Evolutionary conservation across 2,329 filamentous ascomycete species (phyloP), one percentile per base, ranked within the genome.

Genomic region (Colletotrichum sp.): DNA sequence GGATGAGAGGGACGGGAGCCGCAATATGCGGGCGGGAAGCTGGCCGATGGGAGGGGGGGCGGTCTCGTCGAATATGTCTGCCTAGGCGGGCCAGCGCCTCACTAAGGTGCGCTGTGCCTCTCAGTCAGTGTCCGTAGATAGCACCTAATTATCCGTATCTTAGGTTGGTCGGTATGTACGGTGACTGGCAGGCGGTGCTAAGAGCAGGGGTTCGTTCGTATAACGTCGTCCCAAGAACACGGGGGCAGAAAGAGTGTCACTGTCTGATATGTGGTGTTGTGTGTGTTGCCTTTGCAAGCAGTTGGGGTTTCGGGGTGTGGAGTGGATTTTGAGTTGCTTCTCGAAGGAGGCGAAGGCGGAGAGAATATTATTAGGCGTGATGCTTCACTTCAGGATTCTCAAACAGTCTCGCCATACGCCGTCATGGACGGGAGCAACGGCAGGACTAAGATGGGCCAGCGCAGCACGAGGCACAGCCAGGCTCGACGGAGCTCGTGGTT

Each of bases 151-250:
- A 21, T 21, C 44, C 44, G 44, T 49, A 49, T 49, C 39, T 49
- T 49, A 49, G 39, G 39, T 49, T 49, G 9, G 39, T 7, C n/a
- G 44, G 44, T 24, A 52, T 52, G 44, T 52, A 52, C 44, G 44
- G 10, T 34, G 30, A 55, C 59, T 71, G 59, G 28, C 44, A 44
- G 44, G 34, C 13, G 55, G 59, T 74, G 60, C 72, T 65, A 71
- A 65, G 67, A 63, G 67, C 72, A 74, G 44, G 72, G 72, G 72
- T 74, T 74, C 60, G 72, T 74, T 74, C 67, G 34, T 59, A 71
- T 52, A 71, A 36, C 68, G 59, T 74, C 72, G 60, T 74, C 72
- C 60, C 32, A 74, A 71, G 49, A 60, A n/a, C 12, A 44, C 16
- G 49, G n/a, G 18, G 55, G 21, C 36, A 55, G 57, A 57, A 64